Percentiles rank a stretch among this genome's conserved stretches.
Evolutionary conservation across 768 basidiomycete species (phyloP).

Genomic region (Aureoboletus auriporus): DNA sequence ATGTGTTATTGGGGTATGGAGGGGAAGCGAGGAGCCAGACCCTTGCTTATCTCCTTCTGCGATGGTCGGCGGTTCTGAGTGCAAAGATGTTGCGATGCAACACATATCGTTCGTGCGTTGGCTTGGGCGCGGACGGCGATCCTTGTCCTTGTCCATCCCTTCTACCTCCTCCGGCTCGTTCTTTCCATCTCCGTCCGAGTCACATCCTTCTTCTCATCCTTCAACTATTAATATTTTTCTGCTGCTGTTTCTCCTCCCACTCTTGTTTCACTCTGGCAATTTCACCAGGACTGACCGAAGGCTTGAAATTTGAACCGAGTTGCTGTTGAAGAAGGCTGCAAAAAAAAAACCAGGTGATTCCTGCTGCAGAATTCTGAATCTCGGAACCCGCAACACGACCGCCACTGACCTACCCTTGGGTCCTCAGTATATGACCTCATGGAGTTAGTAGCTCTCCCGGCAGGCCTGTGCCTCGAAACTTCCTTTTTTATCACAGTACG

Average conservation of each 20-base stretch:
- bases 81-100: constrained; percentile 83
- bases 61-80: constrained; percentile 75
- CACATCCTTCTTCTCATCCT: constrained; percentile 40
- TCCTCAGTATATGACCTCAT: no score
- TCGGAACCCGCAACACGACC: no score
- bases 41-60: constrained; percentile 62
- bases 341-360: constrained; percentile 68
- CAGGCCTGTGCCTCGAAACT: no score
- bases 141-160: no score
- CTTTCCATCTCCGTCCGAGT: constrained; percentile 35
- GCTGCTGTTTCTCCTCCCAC: constrained; percentile 72
- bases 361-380: constrained; percentile 24
- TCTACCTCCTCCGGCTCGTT: no score
- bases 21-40: constrained; percentile 68
- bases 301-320: constrained; percentile 38
- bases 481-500: no score
- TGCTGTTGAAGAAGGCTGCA: constrained; percentile 48
- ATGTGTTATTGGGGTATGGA: neutral
- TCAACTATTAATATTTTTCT: no score
- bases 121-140: constrained; percentile 33
- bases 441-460: no score
- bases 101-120: constrained; percentile 68
- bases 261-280: constrained; percentile 74
- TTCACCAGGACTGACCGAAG: constrained; percentile 55
- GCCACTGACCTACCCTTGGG: no score